Evolutionary conservation across 352 stramenopile genomes (phyloP).

Genomic region (Phytopythium sindhum): DNA sequence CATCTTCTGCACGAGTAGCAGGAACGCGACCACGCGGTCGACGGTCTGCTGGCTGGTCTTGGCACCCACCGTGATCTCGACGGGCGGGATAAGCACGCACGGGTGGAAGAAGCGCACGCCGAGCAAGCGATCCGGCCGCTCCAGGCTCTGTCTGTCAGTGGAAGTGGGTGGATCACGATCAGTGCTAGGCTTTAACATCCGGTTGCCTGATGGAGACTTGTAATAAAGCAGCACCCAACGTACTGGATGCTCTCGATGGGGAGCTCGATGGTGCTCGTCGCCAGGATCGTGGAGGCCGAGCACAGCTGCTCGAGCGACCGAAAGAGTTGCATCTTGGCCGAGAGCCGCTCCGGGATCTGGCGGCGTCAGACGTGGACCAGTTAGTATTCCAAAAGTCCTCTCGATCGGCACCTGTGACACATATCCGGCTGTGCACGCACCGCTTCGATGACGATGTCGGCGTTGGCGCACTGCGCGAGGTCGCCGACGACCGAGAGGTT

Average conservation of each 20-base stretch:
- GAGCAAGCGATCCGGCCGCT: constrained; percentile 48
- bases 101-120: constrained; percentile 75
- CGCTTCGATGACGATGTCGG: constrained; percentile 58
- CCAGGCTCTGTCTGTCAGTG: constrained; percentile 25
- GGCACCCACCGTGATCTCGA: constrained; percentile 48
- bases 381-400: not conserved
- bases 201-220: not conserved
- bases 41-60: constrained; percentile 38
- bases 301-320: constrained; percentile 50
- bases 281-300: constrained; percentile 49
- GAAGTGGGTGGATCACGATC: constrained; percentile 1
- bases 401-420: too few species aligned
- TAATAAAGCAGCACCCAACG: constrained; percentile 4
- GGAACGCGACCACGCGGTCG: constrained; percentile 38
- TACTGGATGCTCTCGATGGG: constrained; percentile 63
- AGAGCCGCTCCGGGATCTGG: constrained; percentile 61
- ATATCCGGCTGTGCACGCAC: constrained; percentile 15
- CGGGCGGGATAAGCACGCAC: constrained; percentile 55
- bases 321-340: constrained; percentile 59
- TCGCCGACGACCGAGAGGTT: constrained; percentile 45
- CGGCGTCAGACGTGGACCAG: not conserved
- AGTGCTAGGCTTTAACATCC: not conserved
- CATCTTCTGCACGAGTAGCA: constrained; percentile 52
- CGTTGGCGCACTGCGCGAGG: constrained; percentile 45
- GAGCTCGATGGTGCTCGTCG: constrained; percentile 62